Conservation (phyloP, 495 filamentous ascomycete species). For the Hypoxylon intermedium region DNA sequence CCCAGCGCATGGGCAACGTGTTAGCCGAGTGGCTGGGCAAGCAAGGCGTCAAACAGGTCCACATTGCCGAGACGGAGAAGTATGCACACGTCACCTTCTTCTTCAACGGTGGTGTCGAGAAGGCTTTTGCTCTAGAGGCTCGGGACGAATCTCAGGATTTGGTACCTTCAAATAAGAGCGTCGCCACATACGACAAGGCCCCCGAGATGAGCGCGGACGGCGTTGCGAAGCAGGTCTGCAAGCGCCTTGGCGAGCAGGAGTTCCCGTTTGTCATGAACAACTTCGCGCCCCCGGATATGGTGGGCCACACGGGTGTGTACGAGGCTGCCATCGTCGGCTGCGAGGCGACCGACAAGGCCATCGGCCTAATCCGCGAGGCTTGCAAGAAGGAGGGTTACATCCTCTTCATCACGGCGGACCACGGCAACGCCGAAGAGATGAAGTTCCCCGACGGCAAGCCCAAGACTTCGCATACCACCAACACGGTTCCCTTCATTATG, state of each 20-base stretch:
- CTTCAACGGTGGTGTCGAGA: constrained; percentile 99
- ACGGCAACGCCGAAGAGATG: constrained; percentile 99
- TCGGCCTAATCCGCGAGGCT: constrained; percentile 86
- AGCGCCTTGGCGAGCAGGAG: constrained; percentile 78
- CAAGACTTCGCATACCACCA: constrained; percentile 97
- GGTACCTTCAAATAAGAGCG: constrained; percentile 69
- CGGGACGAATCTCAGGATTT: constrained; percentile 68
- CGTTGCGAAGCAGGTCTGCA: constrained; percentile 85
- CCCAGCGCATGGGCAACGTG: constrained; percentile 95
- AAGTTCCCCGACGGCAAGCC: constrained; percentile 91
- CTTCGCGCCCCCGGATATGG: constrained; percentile 99
- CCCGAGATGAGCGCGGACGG: constrained; percentile 94
- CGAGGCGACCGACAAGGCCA: constrained; percentile 87
- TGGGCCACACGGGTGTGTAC: constrained; percentile 97
- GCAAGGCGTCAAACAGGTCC: constrained; percentile 86
- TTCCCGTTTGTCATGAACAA: constrained; percentile 99
- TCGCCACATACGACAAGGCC: constrained; percentile 94
- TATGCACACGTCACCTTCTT: constrained; percentile 99
- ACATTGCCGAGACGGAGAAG: constrained; percentile 98
- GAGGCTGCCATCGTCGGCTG: constrained; percentile 90
- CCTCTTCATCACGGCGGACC: constrained; percentile 93
- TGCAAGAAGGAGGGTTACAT: constrained; percentile 92
- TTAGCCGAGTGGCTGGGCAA: constrained; percentile 93
- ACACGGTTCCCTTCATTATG: constrained; percentile 98
- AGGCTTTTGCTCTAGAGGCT: constrained; percentile 88